Evolutionary conservation across 805 yeast genomes (phyloP), one percentile per base, ranked within the genome.

Genomic region (Wickerhamiella dianesei): DNA sequence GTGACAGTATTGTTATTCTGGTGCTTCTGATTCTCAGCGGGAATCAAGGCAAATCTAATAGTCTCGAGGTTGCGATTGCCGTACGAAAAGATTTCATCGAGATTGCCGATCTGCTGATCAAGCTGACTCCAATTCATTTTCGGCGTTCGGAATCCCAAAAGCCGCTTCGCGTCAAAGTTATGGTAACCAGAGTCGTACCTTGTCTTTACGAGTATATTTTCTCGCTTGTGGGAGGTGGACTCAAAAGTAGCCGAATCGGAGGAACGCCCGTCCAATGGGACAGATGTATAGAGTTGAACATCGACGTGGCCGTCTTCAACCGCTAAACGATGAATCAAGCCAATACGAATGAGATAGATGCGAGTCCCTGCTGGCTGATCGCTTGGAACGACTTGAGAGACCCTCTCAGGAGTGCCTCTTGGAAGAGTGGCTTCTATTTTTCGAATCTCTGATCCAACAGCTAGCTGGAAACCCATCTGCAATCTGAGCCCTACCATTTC

Each of bases 91-190:
- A 76, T 65, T 53, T 86, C 95, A 22, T 81, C 87, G 59, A 80
- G 83, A 2, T 98, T 98, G 0, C 96, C 95, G n/a, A 88, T 62
- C 20, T 76, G 75, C 58, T 86, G 96, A 65, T 92, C 99, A 54
- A 88, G 71, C 51, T 79, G 82, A 55, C 88, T 88, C 98, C 98
- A 92, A 51, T 88, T 87, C 51, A 77, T 35, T 6, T 46, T 44
- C 21, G 45, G 22, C 32, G 6, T 6, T 12, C 32, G 6, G 12
- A 25, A 25, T 5, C 17, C 41, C 19, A 39, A 16, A 14, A 39
- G 36, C 18, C 74, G 13, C 53, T 20, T 50, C 16, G 21, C 45
- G 13, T 67, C 69, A 1, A 86, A 72, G 2, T 72, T 67, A 20
- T 75, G 66, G 57, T 80, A 88, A 13, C 68, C 71, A 40, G 74